A percentile compares a stretch with the other conserved stretches of the same genome.
Evolutionary conservation across 1,139 yeast species (phyloP).

Genomic region (Diutina siamensis): DNA sequence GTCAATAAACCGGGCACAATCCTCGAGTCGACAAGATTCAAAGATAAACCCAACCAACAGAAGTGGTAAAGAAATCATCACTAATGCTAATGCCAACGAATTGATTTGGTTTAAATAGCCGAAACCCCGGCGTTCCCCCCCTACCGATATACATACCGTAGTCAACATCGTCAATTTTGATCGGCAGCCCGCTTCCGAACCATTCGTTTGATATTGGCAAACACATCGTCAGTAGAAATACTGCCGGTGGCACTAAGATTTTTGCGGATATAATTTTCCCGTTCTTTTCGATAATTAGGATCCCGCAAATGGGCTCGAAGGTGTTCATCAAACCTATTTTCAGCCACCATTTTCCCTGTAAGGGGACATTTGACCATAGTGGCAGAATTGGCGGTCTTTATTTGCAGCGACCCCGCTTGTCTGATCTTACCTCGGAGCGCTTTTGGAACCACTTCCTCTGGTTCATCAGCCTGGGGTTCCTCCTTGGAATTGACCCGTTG

Average conservation of each 20-base stretch:
- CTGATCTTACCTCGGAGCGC: slow-evolving; percentile 39
- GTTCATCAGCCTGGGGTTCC: slow-evolving; percentile 3
- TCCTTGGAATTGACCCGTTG: slow-evolving; percentile 8
- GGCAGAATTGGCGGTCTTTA: slow-evolving; percentile 8
- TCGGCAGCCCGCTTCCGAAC: slow-evolving; percentile 13
- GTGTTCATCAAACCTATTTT: slow-evolving; percentile 63
- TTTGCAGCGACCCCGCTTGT: slow-evolving; percentile 48
- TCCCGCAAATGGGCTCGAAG: slow-evolving; percentile 62
- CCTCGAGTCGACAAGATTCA: background rate
- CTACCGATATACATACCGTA: no score
- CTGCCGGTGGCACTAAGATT: slow-evolving; percentile 48
- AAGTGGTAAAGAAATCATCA: no score
- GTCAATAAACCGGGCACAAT: background rate
- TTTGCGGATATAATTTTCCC: slow-evolving; percentile 51
- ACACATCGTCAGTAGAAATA: slow-evolving; percentile 58
- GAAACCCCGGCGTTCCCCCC: no score
- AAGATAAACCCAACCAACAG: background rate
- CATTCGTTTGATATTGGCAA: slow-evolving; percentile 59
- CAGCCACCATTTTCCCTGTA: slow-evolving; percentile 60
- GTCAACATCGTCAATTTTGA: background rate
- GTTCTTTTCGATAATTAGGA: slow-evolving; percentile 67
- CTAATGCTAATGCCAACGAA: no score
- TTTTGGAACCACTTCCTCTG: slow-evolving; percentile 7
- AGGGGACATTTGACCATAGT: slow-evolving; percentile 53
- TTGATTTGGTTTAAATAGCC: no score